Conservation (phyloP, 495 filamentous ascomycete species). For the Daldinia decipiens region DNA sequence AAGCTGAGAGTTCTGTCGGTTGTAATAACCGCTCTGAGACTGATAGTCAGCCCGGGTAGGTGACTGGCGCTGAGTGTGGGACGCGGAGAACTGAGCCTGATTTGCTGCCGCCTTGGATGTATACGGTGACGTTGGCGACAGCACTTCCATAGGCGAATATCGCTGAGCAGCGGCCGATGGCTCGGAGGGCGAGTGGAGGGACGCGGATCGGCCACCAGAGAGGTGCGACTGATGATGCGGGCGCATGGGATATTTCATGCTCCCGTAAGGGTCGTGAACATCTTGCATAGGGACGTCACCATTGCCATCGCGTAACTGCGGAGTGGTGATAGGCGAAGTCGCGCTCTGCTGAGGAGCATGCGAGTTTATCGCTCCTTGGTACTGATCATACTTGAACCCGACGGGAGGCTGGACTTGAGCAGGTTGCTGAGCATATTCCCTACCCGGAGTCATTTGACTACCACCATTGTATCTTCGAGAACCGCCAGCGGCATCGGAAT, state of each 20-base stretch:
- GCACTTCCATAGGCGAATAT: conserved; percentile 93
- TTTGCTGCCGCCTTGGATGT: conserved; percentile 52
- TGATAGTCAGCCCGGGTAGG: conserved; percentile 61
- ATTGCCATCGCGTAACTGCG: conserved; percentile 77
- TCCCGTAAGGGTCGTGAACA: conserved; percentile 80
- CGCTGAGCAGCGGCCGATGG: conserved; percentile 85
- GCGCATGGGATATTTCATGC: conserved; percentile 81
- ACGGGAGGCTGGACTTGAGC: conserved; percentile 68
- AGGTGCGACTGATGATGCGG: conserved; percentile 71
- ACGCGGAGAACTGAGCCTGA: conserved; percentile 55
- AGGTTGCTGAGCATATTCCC: conserved; percentile 61
- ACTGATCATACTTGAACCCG: conserved; percentile 79
- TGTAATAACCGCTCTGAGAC: conserved; percentile 61
- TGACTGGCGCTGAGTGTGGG: conserved; percentile 59
- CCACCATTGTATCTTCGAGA: conserved; percentile 62
- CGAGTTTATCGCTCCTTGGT: conserved; percentile 67
- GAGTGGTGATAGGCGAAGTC: conserved; percentile 71
- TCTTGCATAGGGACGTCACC: conserved; percentile 93
- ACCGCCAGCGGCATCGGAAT: conserved; percentile 57
- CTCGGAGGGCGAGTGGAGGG: conserved; percentile 72
- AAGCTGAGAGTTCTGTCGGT: conserved; percentile 65
- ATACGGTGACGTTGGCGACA: conserved; percentile 67
- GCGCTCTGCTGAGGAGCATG: conserved; percentile 66
- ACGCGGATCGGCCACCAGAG: conserved; percentile 56
- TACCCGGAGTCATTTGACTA: conserved; percentile 56